phyloP scores from a whole-genome alignment of 1,284 basidiomycete species.

The Ceraceosorus guamensis region DNA sequence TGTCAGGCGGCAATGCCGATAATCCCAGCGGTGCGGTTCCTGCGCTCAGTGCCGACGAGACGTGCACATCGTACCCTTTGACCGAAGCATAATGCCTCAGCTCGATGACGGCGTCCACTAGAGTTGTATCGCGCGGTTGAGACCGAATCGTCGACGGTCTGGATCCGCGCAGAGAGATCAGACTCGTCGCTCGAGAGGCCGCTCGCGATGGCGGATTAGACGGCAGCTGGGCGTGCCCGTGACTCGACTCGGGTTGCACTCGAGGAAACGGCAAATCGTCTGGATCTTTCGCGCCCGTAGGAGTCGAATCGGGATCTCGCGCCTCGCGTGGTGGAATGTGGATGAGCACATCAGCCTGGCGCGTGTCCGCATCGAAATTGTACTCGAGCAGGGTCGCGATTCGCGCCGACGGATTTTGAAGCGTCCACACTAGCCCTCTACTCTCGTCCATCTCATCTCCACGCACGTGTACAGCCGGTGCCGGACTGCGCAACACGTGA shows the following conservation, averaged over 20 bases:
- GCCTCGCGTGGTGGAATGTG: conserved; percentile 1
- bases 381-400: conserved; percentile 20
- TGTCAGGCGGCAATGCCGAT: neutral
- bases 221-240: too few species aligned
- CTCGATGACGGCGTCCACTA: conserved; percentile 43
- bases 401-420: conserved; percentile 13
- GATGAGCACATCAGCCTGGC: conserved; percentile 12
- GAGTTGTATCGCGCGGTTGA: conserved; percentile 20
- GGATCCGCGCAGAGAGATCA: conserved; percentile 22
- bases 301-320: too few species aligned
- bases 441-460: conserved; percentile 42
- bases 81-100: conserved; percentile 40
- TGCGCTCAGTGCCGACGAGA: conserved; percentile 19
- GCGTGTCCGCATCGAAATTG: conserved; percentile 21
- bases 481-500: conserved; percentile 36
- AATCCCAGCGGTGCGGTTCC: neutral
- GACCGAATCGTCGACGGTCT: conserved; percentile 3
- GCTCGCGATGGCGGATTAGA: too few species aligned
- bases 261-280: too few species aligned
- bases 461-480: conserved; percentile 31
- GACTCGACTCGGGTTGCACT: too few species aligned
- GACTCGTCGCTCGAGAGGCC: conserved; percentile 27
- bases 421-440: conserved; percentile 13
- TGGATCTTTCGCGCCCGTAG: too few species aligned
- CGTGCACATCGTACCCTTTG: conserved; percentile 40